Evolutionary conservation across 257 asterid species (phyloP).

Genomic region (Solanum pimpinellifolium): DNA sequence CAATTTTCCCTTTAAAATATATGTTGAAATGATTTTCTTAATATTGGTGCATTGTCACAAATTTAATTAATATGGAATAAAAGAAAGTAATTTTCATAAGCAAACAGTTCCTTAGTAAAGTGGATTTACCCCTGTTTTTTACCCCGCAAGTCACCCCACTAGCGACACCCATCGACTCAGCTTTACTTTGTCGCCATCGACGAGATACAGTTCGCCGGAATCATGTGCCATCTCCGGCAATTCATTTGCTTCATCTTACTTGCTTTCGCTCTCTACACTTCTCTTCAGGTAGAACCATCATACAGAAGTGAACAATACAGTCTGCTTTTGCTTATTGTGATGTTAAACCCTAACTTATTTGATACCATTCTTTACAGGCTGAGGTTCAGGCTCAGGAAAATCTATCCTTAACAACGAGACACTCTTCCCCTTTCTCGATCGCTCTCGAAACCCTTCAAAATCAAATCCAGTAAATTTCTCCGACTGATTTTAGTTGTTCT

Average conservation of each 20-base stretch:
- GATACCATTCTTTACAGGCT: background rate
- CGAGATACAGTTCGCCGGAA: background rate
- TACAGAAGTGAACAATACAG: background rate
- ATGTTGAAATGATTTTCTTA: no score
- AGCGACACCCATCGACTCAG: background rate
- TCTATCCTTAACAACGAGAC: background rate
- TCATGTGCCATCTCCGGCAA: background rate
- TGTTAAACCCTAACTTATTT: background rate
- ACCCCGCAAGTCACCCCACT: background rate
- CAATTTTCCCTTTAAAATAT: no score
- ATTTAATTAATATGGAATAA: background rate
- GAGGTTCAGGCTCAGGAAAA: conserved; percentile 13
- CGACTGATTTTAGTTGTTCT: background rate
- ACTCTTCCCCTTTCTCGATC: conserved; percentile 41
- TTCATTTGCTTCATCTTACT: conserved; percentile 16
- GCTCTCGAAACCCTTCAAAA: conserved; percentile 50
- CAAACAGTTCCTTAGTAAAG: background rate
- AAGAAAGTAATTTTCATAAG: background rate
- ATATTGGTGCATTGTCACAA: background rate
- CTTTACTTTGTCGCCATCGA: background rate
- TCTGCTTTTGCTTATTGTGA: background rate
- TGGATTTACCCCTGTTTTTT: background rate
- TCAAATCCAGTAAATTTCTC: conserved; percentile 35
- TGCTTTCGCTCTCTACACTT: conserved; percentile 13
- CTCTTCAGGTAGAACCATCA: conserved; percentile 21